Conservation (phyloP, 2,329 filamentous ascomycete genomes). For the Mariannaea elegans region DNA sequence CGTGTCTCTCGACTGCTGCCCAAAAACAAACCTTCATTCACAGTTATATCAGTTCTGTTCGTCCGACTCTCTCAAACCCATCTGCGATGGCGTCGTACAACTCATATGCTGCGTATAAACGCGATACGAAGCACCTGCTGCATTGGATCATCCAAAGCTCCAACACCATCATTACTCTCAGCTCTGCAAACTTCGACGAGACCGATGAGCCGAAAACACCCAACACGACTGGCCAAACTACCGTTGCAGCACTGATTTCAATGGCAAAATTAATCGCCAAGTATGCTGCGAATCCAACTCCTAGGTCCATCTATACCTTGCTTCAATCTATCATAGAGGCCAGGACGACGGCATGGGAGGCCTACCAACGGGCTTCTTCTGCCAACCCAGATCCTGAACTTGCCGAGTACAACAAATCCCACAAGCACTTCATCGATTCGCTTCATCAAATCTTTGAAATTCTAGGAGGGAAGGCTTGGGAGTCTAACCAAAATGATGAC, state of each 20-base stretch:
- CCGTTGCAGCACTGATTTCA: slow-evolving; percentile 47
- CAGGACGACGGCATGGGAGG: slow-evolving; percentile 37
- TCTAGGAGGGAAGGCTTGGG: slow-evolving; percentile 45
- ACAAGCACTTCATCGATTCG: slow-evolving; percentile 54
- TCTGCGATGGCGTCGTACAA: slow-evolving; percentile 44
- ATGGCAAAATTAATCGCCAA: slow-evolving; percentile 52
- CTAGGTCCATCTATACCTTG: slow-evolving; percentile 45
- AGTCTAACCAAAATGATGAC: slow-evolving; percentile 22
- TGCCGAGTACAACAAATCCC: slow-evolving; percentile 49
- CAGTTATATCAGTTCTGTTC: too few relatives aligned
- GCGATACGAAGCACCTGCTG: slow-evolving; percentile 47
- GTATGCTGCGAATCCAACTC: slow-evolving; percentile 42
- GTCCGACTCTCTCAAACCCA: too few relatives aligned
- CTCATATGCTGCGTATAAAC: slow-evolving; percentile 50
- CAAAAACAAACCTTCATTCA: too few relatives aligned
- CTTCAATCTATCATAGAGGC: slow-evolving; percentile 52
- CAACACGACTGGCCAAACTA: slow-evolving; percentile 51
- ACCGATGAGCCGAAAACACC: slow-evolving; percentile 23
- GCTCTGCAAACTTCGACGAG: slow-evolving; percentile 10
- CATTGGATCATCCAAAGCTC: slow-evolving; percentile 52
- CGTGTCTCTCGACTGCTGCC: too few relatives aligned
- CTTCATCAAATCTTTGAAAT: slow-evolving; percentile 48
- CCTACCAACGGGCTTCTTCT: slow-evolving; percentile 46
- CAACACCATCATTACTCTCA: slow-evolving; percentile 46
- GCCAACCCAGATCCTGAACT: slow-evolving; percentile 45